phyloP scores from a whole-genome alignment of 108 stramenopile genomes.

The Licmophora abbreviata region DNA sequence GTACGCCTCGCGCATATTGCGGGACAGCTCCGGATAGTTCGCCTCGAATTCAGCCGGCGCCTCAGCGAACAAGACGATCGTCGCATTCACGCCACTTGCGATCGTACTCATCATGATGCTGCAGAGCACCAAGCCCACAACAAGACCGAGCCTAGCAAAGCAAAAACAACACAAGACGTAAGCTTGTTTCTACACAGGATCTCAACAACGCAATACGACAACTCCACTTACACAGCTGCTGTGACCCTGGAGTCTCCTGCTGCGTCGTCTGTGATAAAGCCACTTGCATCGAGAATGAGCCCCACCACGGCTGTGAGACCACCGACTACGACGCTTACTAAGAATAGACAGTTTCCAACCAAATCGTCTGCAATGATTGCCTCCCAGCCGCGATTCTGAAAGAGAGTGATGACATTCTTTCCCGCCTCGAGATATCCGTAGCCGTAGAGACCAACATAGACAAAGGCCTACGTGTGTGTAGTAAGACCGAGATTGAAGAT shows the following conservation, averaged over 20 bases:
- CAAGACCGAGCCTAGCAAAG: conserved; percentile 40
- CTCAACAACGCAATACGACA: not conserved
- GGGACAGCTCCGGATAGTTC: conserved; percentile 74
- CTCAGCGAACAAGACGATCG: conserved; percentile 90
- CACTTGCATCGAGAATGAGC: conserved; percentile 26
- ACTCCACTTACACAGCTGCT: conserved; percentile 33
- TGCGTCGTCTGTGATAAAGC: conserved; percentile 35
- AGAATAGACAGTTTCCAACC: conserved; percentile 50
- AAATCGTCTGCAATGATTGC: conserved; percentile 89
- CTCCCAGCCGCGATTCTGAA: conserved; percentile 85
- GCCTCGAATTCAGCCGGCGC: conserved; percentile 72
- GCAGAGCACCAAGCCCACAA: conserved; percentile 59
- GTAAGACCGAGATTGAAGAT: not conserved
- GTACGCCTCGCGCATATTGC: conserved; percentile 62
- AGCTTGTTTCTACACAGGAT: not conserved
- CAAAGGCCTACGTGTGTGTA: conserved; percentile 44
- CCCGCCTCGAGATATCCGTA: conserved; percentile 76
- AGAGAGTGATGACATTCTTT: conserved; percentile 71
- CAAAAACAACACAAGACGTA: not conserved
- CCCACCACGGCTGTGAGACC: conserved; percentile 47
- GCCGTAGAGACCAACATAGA: conserved; percentile 76
- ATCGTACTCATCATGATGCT: conserved; percentile 65
- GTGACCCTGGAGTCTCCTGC: conserved; percentile 16
- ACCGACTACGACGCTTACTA: conserved; percentile 53
- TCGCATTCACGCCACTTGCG: conserved; percentile 76